Base-by-base conservation (phyloP, 352 stramenopile species). In the Saprolegnia parasitica region DNA sequence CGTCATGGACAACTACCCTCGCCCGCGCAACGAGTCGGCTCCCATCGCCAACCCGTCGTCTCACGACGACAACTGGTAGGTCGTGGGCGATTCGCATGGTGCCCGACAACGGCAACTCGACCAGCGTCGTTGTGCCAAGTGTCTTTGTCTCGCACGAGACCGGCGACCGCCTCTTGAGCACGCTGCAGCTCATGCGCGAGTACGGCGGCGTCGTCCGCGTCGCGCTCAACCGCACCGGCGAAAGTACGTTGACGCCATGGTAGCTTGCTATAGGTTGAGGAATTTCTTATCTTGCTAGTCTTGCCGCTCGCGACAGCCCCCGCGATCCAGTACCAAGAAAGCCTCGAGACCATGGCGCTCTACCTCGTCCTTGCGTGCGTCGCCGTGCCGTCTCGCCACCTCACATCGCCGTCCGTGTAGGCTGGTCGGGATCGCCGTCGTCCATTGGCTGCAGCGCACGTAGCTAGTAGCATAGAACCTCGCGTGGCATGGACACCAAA, bases 81-180 rank as follows among this genome's bases (percentile, higher is more conserved):
- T 52, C 58, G 21, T 67, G 58, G 58, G 37, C 50, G 2, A 21
- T 67, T 20, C 37, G n/a, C 18, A 67, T 67, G 58, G 42, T 67
- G 13, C 35, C 21, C 20, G 58, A 67, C 58, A 13, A 40, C 0
- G 58, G 58, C n/a, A 67, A 67, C 39, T 23, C 58, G 40, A 42
- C 58, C 11, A 24, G 21, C 35, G 29, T 67, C 13, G 6, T 55
- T 20, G 54, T 67, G 13, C 58, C 58, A 20, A 40, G 37, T 13
- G 58, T 67, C 18, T 67, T 67, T 56, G 58, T 67, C 1, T 67
- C 58, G 15, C 24, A 50, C 16, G 58, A 40, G 13, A 67, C 50
- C 24, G 58, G 58, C 3, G n/a, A 55, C 20, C 58, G 58, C 10
- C 58, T 67, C 29, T 20, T 67, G 9, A 40, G 50, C n/a, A 39